Percentiles rank a stretch among this genome's conserved stretches.
phyloP scores from a whole-genome alignment of 2,329 filamentous ascomycete species.

The Epichloe uncinata region DNA sequence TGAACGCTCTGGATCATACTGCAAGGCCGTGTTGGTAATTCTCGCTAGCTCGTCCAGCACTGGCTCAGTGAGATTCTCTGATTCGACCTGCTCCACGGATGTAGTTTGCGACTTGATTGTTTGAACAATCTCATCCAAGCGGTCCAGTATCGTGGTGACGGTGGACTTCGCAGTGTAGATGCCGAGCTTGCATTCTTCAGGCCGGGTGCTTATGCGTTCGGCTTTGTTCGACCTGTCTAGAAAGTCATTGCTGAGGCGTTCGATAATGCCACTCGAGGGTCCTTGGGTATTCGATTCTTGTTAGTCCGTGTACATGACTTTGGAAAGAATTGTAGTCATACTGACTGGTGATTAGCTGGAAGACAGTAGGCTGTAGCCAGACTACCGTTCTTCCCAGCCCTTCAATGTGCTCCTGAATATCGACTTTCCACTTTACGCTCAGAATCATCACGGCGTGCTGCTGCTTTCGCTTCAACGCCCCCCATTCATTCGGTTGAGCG shows the following conservation, averaged over 20 bases:
- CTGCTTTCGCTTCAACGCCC: constrained; percentile 23
- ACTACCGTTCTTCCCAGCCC: constrained; percentile 28
- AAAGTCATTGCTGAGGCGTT: constrained; percentile 17
- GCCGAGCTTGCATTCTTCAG: constrained; percentile 12
- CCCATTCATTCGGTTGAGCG: constrained; percentile 9
- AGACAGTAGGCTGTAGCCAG: constrained; percentile 25
- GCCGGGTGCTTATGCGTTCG: constrained; percentile 16
- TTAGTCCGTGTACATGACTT: neutral
- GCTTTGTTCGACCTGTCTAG: constrained; percentile 16
- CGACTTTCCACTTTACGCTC: constrained; percentile 35
- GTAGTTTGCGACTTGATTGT: constrained; percentile 15
- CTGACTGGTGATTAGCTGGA: constrained; percentile 33
- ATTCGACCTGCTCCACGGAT: constrained; percentile 11
- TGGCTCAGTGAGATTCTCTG: constrained; percentile 6
- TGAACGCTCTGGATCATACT: constrained; percentile 7
- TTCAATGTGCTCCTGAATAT: constrained; percentile 30
- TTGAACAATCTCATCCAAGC: constrained; percentile 19
- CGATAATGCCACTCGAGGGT: constrained; percentile 12
- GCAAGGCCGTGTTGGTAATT: constrained; percentile 21
- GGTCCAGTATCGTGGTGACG: constrained; percentile 20
- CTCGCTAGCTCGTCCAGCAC: constrained; percentile 18
- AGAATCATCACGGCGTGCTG: constrained; percentile 29
- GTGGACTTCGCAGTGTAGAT: constrained; percentile 19
- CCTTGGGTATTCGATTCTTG: constrained; percentile 3
- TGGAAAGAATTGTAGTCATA: constrained; percentile 3